phyloP scores from a whole-genome alignment of 1,139 yeast genomes.

The Pichia sp. region DNA sequence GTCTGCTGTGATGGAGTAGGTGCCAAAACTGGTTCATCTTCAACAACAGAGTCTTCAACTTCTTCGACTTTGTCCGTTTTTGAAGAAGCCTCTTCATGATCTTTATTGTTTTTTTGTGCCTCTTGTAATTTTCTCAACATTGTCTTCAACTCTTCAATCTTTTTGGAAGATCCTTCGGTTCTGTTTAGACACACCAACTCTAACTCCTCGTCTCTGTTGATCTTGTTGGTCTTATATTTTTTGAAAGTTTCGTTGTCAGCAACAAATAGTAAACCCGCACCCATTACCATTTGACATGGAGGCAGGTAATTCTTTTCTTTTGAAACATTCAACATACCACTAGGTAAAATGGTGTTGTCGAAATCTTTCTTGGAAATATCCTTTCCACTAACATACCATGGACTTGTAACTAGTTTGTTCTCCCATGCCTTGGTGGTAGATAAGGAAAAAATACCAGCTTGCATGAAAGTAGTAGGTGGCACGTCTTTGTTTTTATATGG shows the following conservation, averaged over 20 bases:
- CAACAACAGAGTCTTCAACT: conserved; percentile 3
- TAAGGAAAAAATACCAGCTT: conserved; percentile 81
- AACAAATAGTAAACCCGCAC: conserved; percentile 74
- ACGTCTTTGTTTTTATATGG: conserved; percentile 51
- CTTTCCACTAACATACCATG: conserved; percentile 71
- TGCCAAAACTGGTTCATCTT: conserved; percentile 1
- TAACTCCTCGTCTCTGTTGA: conserved; percentile 35
- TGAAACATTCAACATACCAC: conserved; percentile 54
- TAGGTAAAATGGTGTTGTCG: conserved; percentile 52
- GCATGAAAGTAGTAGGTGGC: conserved; percentile 82
- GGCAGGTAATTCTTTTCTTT: conserved; percentile 58
- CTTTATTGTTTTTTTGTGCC: conserved; percentile 10
- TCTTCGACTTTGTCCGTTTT: conserved; percentile 1
- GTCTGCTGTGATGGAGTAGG: conserved; percentile 24
- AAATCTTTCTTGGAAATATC: conserved; percentile 62
- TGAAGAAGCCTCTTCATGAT: conserved; percentile 5
- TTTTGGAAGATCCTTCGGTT: conserved; percentile 15
- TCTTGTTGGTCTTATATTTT: conserved; percentile 33
- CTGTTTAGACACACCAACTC: conserved; percentile 37
- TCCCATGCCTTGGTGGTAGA: conserved; percentile 91
- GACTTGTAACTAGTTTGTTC: conserved; percentile 66
- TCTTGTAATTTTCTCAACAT: conserved; percentile 25
- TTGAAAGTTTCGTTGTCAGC: conserved; percentile 47
- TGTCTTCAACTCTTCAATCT: conserved; percentile 19
- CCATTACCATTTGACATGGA: conserved; percentile 83